Evolutionary conservation across 2,329 filamentous ascomycete species (phyloP), one percentile per base, ranked within the genome.

Genomic region (Aspergillus unguis): DNA sequence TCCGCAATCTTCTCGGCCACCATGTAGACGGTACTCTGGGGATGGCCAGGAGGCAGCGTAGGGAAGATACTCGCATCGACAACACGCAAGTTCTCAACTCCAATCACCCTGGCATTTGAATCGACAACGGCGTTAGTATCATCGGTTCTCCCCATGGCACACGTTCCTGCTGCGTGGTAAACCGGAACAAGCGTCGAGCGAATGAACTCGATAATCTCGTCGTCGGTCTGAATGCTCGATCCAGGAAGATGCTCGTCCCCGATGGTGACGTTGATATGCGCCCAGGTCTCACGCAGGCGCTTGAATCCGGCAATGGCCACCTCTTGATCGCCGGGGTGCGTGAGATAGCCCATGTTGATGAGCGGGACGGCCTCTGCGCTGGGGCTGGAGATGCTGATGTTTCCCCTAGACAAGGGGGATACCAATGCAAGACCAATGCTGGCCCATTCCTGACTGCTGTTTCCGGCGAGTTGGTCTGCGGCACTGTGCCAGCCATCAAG

Each of bases 271-370:
- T 58, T 53, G 53, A 72, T 64, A 3, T 58, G 67, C 5, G 58
- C 44, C 23, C 61, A 64, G 4, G 56, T 53, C 9, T 75, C 60
- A 0, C 79, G 74, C 0, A 71, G 58, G 3, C 79, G 73, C 46
- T 70, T 74, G 56, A 75, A 76, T 0, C 67, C 62, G 0, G 72
- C 71, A 7, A 81, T 57, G 3, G 71, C 74, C 3, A 80, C 62
- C 10, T 78, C 73, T 26, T 70, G 58, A 37, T 82, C 79, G 1
- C 69, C 64, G 6, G 44, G 32, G 17, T 48, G 25, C 1, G n/a
- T 17, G 6, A 52, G 44, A 26, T 31, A 52, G 8, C 38, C 25
- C 5, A 38, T 38, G 17, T 52, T 40, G 1, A 52, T 25, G 3
- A 48, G 17, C 1, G 44, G 50, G n/a, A 28, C 23, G n/a, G 29